Base-by-base conservation (phyloP, 495 filamentous ascomycete species). In the Aspergillus asperescens region DNA sequence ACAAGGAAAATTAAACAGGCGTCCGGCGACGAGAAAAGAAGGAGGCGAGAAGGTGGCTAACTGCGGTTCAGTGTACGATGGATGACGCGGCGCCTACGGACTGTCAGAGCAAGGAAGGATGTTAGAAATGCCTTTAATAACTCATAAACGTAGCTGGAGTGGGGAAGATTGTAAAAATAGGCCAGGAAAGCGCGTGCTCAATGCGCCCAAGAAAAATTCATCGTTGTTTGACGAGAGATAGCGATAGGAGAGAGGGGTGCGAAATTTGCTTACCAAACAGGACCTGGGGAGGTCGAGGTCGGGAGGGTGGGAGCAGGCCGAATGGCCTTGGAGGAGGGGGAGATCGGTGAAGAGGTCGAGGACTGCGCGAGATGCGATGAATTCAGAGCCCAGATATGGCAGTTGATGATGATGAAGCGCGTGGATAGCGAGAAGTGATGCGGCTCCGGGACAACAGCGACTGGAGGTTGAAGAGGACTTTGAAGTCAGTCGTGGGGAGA, bases 81-180 rank as follows among this genome's bases (percentile, higher is more conserved):
- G 60, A 67, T 69, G 63, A 69, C 69, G 65, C 67, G 69, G 67
- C 61, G 61, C 46, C 55, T 71, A 72, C 68, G 50, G 57, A 60
- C 71, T 74, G 55, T 56, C 44, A 61, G 37, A 23, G 50, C 46
- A 46, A 47, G 28, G 23, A 49, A 48, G 25, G 13, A 45, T 39
- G 49, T 58, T 45, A 56, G 45, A 31, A 55, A 37, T 23, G 23
- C 9, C 15, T 15, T 18, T 51, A 19, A 15, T 12, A 46, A 22
- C 35, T 1, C 39, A 29, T 6, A 40, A n/a, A 32, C 40, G 31
- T 8, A n/a, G 10, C 12, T 32, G 27, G 6, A 32, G 23, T 39
- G 25, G 25, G n/a, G 19, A 34, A 52, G 28, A 42, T 13, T 50
- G 41, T 7, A 15, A 28, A 41, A 25, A 52, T 28, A 40, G 18